Conservation (phyloP, 768 basidiomycete species). For the Serendipita sp. region DNA sequence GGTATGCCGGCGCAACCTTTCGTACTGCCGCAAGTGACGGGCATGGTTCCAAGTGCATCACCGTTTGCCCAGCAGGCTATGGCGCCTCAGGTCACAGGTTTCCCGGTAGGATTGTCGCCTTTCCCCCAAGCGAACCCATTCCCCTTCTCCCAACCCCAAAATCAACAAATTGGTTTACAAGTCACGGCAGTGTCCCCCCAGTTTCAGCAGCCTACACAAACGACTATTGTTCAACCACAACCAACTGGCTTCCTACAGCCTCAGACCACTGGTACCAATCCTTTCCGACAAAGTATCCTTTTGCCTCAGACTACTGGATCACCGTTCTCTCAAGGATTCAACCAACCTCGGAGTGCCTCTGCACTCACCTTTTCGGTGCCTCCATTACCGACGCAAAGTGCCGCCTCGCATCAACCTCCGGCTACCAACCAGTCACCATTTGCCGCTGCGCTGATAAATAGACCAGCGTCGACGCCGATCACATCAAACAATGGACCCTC, state of each 20-base stretch:
- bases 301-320: slow-evolving; percentile 47
- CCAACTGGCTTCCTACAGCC: slow-evolving; percentile 18
- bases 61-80: not conserved
- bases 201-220: not conserved
- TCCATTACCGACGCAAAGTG: slow-evolving; percentile 13
- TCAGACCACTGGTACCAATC: slow-evolving; percentile 48
- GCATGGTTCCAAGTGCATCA: not conserved
- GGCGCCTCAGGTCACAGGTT: slow-evolving; percentile 6
- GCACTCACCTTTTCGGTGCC: slow-evolving; percentile 8
- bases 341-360: slow-evolving; percentile 12
- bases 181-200: not conserved
- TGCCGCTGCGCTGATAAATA: slow-evolving; percentile 23
- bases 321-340: slow-evolving; percentile 15
- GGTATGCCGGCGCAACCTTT: slow-evolving; percentile 27
- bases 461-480: slow-evolving; percentile 62
- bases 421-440: slow-evolving; percentile 16
- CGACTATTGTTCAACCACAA: slow-evolving; percentile 9
- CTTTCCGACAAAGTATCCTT: slow-evolving; percentile 71
- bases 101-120: slow-evolving; percentile 5
- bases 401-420: slow-evolving; percentile 13
- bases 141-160: not conserved
- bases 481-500: slow-evolving; percentile 25
- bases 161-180: not conserved
- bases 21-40: slow-evolving; percentile 12
- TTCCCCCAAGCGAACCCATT: not conserved